phyloP scores from a whole-genome alignment of 2,329 filamentous ascomycete species.

The Phyllosticta citriasiana region DNA sequence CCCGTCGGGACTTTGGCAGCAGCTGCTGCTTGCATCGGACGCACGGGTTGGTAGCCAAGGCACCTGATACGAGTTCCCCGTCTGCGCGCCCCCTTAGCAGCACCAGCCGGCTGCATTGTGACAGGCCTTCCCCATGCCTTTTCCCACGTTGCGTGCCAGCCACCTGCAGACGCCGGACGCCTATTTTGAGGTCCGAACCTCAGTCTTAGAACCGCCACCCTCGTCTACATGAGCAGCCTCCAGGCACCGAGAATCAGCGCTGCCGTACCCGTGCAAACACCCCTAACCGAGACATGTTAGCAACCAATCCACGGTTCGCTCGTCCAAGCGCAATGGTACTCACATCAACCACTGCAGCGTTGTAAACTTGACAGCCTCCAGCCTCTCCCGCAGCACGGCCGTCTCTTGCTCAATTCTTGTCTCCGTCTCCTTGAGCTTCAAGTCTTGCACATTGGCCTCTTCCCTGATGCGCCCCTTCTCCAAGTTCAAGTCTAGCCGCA shows the following conservation, averaged over 20 bases:
- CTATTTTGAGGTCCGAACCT: background rate
- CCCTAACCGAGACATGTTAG: slow-evolving; percentile 33
- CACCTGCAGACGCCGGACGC: background rate
- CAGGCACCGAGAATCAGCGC: slow-evolving; percentile 58
- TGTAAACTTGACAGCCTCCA: slow-evolving; percentile 96
- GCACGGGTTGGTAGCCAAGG: background rate
- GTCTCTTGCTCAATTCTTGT: slow-evolving; percentile 98
- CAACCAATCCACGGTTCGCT: background rate
- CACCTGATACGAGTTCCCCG: background rate
- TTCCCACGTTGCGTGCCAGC: background rate
- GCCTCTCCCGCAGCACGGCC: slow-evolving; percentile 75
- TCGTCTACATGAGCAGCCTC: slow-evolving; percentile 51
- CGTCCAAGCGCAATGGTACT: slow-evolving; percentile 31
- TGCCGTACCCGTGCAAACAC: slow-evolving; percentile 56
- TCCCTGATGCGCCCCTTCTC: slow-evolving; percentile 95
- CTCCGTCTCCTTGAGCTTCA: slow-evolving; percentile 98
- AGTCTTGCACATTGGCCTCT: slow-evolving; percentile 90
- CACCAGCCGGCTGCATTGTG: background rate
- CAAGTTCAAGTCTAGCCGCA: slow-evolving; percentile 84
- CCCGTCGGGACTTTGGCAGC: background rate
- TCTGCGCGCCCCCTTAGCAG: background rate
- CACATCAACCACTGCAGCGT: slow-evolving; percentile 98
- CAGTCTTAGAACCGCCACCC: background rate
- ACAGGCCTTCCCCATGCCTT: background rate
- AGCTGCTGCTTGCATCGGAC: background rate